A percentile compares a stretch with the other conserved stretches of the same genome.
Conservation (phyloP, 2,329 filamentous ascomycete species). For the Verticillium klebahnii region DNA sequence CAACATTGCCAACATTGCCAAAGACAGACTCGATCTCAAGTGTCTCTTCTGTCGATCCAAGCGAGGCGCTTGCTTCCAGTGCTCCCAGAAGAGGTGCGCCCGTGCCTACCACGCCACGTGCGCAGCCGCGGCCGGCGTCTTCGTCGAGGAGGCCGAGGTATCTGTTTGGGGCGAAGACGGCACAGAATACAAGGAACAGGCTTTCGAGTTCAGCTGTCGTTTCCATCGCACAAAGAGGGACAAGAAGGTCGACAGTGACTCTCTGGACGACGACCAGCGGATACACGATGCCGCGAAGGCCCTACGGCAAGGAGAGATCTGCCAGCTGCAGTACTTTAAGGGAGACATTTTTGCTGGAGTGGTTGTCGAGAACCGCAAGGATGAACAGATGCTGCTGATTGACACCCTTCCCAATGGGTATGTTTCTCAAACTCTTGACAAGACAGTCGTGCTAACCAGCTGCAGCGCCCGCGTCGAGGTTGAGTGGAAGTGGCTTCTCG, state of each 20-base stretch:
- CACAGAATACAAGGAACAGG: constrained; percentile 86
- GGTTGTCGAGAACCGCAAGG: constrained; percentile 74
- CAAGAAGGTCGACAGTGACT: constrained; percentile 65
- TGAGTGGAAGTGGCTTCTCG: constrained; percentile 77
- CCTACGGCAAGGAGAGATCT: constrained; percentile 68
- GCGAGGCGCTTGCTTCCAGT: constrained; percentile 95
- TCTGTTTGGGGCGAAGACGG: constrained; percentile 87
- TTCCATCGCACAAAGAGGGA: constrained; percentile 89
- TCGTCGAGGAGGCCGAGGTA: constrained; percentile 81
- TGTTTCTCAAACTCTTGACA: constrained; percentile 25
- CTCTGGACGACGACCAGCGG: constrained; percentile 65
- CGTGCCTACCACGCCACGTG: constrained; percentile 94
- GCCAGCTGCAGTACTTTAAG: constrained; percentile 80
- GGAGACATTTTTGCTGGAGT: constrained; percentile 88
- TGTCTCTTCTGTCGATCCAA: constrained; percentile 94
- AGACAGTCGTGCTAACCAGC: constrained; percentile 21
- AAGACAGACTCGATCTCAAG: constrained; percentile 84
- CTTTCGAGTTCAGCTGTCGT: constrained; percentile 89
- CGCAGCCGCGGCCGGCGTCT: constrained; percentile 84
- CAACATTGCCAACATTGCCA: constrained; percentile 77
- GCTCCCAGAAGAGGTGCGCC: constrained; percentile 89
- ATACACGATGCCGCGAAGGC: constrained; percentile 64
- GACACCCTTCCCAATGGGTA: constrained; percentile 83
- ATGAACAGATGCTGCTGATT: constrained; percentile 72
- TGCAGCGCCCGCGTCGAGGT: constrained; percentile 65